phyloP scores from a whole-genome alignment of 2,329 filamentous ascomycete genomes.

The Tolypocladium tundrense region DNA sequence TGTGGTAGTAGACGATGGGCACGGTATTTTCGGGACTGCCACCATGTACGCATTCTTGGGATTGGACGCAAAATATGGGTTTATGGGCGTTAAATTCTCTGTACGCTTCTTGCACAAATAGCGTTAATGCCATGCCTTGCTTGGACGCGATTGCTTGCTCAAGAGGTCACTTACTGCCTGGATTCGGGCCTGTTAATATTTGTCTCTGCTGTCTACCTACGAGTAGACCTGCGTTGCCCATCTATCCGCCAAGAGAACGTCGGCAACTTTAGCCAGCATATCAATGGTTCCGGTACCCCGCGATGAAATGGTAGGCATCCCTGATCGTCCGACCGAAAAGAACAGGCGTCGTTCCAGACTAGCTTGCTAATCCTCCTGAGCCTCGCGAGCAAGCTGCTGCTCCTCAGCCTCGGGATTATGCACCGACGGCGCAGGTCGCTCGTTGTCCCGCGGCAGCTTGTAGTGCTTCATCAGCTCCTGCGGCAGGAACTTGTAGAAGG shows the following conservation, averaged over 20 bases:
- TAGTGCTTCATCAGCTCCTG: slow-evolving; percentile 61
- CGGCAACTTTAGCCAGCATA: not conserved
- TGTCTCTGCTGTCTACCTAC: not conserved
- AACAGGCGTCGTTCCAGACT: not conserved
- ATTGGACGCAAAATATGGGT: not conserved
- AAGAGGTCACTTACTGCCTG: not conserved
- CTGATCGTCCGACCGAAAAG: too few species aligned
- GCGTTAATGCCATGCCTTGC: not conserved
- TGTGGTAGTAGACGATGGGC: not conserved
- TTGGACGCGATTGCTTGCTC: not conserved
- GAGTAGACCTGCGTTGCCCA: not conserved
- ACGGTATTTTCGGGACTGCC: not conserved
- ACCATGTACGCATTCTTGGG: not conserved
- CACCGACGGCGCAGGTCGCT: slow-evolving; percentile 35
- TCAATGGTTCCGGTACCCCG: too few species aligned
- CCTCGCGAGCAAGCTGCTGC: slow-evolving; percentile 14
- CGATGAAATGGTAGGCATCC: too few species aligned
- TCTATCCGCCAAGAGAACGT: not conserved
- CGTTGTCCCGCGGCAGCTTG: slow-evolving; percentile 42
- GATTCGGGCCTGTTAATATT: not conserved
- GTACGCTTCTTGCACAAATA: not conserved
- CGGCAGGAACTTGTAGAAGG: slow-evolving; percentile 54
- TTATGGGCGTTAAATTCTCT: not conserved
- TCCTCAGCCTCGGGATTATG: slow-evolving; percentile 19
- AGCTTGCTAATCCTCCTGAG: slow-evolving; percentile 8